Evolutionary conservation across 2,329 filamentous ascomycete genomes (phyloP), one percentile per base, ranked within the genome.

Genomic region (Botryotinia globosa): DNA sequence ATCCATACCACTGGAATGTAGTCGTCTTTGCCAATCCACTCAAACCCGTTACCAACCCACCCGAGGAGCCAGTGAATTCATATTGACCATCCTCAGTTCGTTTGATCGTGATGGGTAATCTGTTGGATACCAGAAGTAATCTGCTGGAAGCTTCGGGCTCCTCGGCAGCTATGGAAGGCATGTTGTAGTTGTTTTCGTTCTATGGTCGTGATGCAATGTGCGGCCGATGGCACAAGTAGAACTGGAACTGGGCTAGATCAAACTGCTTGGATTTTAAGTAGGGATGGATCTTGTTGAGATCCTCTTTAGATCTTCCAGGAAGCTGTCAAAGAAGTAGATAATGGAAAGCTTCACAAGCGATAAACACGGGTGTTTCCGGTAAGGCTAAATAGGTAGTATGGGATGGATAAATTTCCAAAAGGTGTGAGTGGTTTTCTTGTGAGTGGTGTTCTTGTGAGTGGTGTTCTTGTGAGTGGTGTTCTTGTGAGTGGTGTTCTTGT

Each of bases 1-100:
- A 98, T 77, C 96, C 96, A 83, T 98, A 98, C 96, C 96, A 99
- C 82, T 96, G 93, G 83, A 98, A 98, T 77, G 91, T 95, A 39
- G 94, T 97, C 45, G 93, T 92, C 84, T 98, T 98, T 79, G 93
- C 91, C 73, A 98, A 85, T 39, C 96, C 96, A 77, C 93, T 97
- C 74, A 99, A 86, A 32, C 96, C 96, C 68, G 94, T 97, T 79
- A 98, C 96, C 58, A 99, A 88, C 58, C 96, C 96, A 73, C 96
- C 96, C 2, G 96, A 98, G 64, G 95, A 98, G 93, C 98, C 97
- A 81, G 92, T 94, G 83, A 97, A 97, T 80, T 91, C 89, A 85
- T 97, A 99, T 82, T 92, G 91, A 79, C 94, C 94, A 85, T 97
- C 93, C 69, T 96, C 93, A 70, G 91, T 91, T 77, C 93, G 91